These are phyloP conservation scores for Ascochyta pisi DNA, from an alignment of 2,329 filamentous ascomycete genomes.

Conservation along the genomic window DNA sequence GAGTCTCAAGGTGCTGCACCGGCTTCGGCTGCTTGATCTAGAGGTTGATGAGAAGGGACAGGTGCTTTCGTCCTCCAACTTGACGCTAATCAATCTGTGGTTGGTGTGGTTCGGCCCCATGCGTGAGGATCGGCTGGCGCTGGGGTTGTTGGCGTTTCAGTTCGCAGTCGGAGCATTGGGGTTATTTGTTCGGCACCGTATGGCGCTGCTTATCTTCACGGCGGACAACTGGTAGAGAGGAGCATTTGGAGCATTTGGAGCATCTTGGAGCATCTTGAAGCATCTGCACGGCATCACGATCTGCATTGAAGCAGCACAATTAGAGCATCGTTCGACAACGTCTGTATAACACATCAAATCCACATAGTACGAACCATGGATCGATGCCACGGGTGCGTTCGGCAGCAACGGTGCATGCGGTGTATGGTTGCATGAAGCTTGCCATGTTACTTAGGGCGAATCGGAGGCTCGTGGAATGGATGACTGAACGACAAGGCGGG, in stretches of 20 bases:
- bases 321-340: neutral
- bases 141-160: conserved; percentile 83
- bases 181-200: conserved; percentile 81
- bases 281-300: conserved; percentile 6
- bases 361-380: conserved; percentile 2
- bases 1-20: conserved; percentile 71
- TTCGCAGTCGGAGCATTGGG: conserved; percentile 77
- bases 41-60: conserved; percentile 70
- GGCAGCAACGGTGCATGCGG: conserved; percentile 3
- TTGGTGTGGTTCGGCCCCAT: conserved; percentile 92
- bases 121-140: conserved; percentile 81
- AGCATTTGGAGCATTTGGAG: neutral
- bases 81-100: conserved; percentile 96
- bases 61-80: conserved; percentile 83
- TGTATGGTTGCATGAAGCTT: conserved; percentile 4
- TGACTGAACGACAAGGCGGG: conserved; percentile 21
- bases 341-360: conserved; percentile 1
- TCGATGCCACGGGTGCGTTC: conserved; percentile 2
- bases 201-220: conserved; percentile 88
- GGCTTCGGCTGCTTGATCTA: conserved; percentile 72
- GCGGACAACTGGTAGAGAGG: conserved; percentile 71
- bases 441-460: conserved; percentile 19
- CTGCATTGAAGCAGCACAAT: neutral
- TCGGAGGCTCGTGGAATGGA: conserved; percentile 22
- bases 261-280: neutral